Evolutionary conservation across 208 protist species (phyloP), one percentile per base, ranked within the genome.

Genomic region (Zelonia costaricensis): DNA sequence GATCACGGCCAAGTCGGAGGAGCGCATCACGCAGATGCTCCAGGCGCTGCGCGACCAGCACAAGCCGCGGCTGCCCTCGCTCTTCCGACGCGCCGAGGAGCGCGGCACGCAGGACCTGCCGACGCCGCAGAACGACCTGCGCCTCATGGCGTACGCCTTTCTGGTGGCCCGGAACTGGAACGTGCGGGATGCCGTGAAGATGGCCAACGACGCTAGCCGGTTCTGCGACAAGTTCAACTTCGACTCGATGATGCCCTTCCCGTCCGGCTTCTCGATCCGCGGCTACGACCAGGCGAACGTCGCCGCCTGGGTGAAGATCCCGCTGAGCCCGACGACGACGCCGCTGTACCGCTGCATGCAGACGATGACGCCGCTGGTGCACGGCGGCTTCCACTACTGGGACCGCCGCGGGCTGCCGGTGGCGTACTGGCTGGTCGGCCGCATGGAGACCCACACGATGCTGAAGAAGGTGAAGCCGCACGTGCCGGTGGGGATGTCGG

Each of bases 101-200:
- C 18, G 15, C 54, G 47, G 62, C 43, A 58, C 47, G 45, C 22
- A 40, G 22, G 45, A 67, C 46, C 49, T 66, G 30, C 62, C 74
- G 16, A 88, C 80, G 8, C 33, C 48, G 27, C 51, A 87, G 53
- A 82, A 85, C 23, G 49, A 69, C 12, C 47, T 64, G 31, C 82
- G 82, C 5, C 49, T 80, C 12, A 71, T 78, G 58, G 76, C 74
- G 15, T 87, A 89, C 60, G 66, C 56, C 10, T 93, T 84, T 47
- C 74, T 93, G 3, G 55, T 74, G 12, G 57, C 79, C 1, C 73
- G 77, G 33, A 55, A 76, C 35, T 93, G 86, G 83, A 67, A 86
- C 28, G 74, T 93, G 27, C 62, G 72, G 43, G 69, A 77, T 31
- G 86, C 86, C 4, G 55, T 88, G n/a, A 69, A 63, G 52, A 90